Evolutionary conservation across 176 grass and related monocot species (phyloP).

Genomic region (Phoenix roebelenii): DNA sequence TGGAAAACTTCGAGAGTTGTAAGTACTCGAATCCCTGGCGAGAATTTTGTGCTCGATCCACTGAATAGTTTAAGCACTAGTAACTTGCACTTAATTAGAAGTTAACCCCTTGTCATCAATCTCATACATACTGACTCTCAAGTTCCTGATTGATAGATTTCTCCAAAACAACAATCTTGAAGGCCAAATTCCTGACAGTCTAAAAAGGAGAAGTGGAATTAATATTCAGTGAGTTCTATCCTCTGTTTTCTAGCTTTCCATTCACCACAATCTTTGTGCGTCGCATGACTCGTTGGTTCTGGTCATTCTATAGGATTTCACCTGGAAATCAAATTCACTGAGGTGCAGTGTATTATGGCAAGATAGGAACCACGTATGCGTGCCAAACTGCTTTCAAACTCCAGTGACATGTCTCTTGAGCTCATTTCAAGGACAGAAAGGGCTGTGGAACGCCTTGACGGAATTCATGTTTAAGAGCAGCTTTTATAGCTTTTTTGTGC

Average conservation of each 20-base stretch:
- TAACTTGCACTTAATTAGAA: background rate
- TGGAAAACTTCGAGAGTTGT: slow-evolving; percentile 49
- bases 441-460: too few species aligned
- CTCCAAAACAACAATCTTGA: slow-evolving; percentile 61
- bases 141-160: slow-evolving; percentile 32
- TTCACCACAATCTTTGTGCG: background rate
- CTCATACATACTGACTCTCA: background rate
- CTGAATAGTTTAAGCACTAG: background rate
- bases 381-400: too few species aligned
- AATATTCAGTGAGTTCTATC: slow-evolving; percentile 41
- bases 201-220: slow-evolving; percentile 33
- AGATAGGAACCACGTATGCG: too few species aligned
- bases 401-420: too few species aligned
- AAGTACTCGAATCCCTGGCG: slow-evolving; percentile 9
- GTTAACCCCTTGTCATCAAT: too few species aligned
- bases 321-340: slow-evolving; percentile 43
- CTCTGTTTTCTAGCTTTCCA: background rate
- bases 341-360: background rate
- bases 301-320: slow-evolving; percentile 31
- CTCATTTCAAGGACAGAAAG: too few species aligned
- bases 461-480: too few species aligned
- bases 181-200: slow-evolving; percentile 38
- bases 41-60: background rate
- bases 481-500: too few species aligned
- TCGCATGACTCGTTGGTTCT: background rate